Base-by-base conservation (phyloP, 441 rosid genomes). In the Arabidopsis lyrata region DNA sequence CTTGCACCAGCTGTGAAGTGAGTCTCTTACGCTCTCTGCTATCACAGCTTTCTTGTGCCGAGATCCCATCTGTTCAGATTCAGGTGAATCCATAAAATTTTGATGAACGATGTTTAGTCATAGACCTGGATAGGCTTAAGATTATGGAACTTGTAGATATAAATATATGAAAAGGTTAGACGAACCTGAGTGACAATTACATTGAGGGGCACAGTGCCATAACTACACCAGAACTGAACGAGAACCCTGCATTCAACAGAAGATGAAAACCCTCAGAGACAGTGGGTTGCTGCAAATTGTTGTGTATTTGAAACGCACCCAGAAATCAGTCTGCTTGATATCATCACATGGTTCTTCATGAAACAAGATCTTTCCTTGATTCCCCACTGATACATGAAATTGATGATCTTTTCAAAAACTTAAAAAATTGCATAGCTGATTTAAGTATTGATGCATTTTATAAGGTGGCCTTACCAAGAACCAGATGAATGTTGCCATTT, bases 401-500 rank as follows among this genome's bases (percentile, higher is more conserved):
- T 42, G 59, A 62, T 16, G 7, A 41, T 41, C 8, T 35, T 2
- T 24, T 8, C 16, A 45, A 48, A 72, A n/a, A 29, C 18, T 34
- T 9, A 41, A 60, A 32, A 2, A 9, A 52, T 61, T 27, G 7
- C 54, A 20, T 10, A 12, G 59, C 14, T 24, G 14, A 27, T 45
- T 27, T 56, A 31, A 48, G 49, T 34, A 55, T 7, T 45, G 64
- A 24, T 68, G 49, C 42, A 52, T 27, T n/a, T 4, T 41, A 9
- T 16, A 22, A 34, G 56, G 66, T 38, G 13, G 54, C 15, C 86
- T 85, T 87, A 94, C 96, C 92, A 90, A 84, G 74, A 95, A 87
- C 98, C 98, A 94, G 69, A 92, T 80, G 68, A 92, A 92, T 62
- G 96, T 95, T 56, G 98, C 98, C 99, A 95, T 95, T 83, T 92